Evolutionary conservation across 2,329 filamentous ascomycete species (phyloP), one percentile per base, ranked within the genome.

Genomic region (Pyricularia pennisetigena): DNA sequence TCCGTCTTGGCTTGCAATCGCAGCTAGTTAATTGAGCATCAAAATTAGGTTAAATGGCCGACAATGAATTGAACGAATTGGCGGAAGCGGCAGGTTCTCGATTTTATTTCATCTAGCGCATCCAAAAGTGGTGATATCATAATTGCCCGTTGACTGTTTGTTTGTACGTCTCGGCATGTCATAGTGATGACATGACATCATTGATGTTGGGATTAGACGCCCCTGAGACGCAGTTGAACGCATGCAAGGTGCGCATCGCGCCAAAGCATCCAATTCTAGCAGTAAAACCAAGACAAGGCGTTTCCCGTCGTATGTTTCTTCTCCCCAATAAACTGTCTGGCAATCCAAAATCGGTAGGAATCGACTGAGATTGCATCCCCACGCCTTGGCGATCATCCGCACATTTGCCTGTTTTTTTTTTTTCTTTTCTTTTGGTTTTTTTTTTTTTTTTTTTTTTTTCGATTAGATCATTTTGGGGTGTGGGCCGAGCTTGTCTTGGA

Each of bases 111-210:
- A 14, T 28, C 59, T 62, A 62, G 59, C 59, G 24, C 26, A 28
- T 62, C 59, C 8, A 16, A 62, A 28, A 62, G 26, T 62, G 59
- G 59, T 62, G 59, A 62, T 62, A 62, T 62, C 59, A 62, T 62
- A 26, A 62, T 62, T 28, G 59, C 16, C 59, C 59, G 41, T 49
- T n/a, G 41, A 49, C 20, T 49, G 41, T 49, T n/a, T 23, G 59
- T 12, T 26, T 28, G 59, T 62, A 14, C 14, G 23, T 23, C 26
- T 62, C 23, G 24, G 26, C 24, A 28, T 28, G 26, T 62, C 59
- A 62, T 62, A 62, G 26, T 62, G 23, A 62, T 62, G 59, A 62
- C 59, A 62, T 62, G 26, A 62, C n/a, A n/a, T n/a, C n/a, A n/a
- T n/a, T 62, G 59, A 28, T 16, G 9, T 16, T 23, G 24, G 3